Conservation (phyloP, 2,329 filamentous ascomycete species). For the Sporothrix mexicana region DNA sequence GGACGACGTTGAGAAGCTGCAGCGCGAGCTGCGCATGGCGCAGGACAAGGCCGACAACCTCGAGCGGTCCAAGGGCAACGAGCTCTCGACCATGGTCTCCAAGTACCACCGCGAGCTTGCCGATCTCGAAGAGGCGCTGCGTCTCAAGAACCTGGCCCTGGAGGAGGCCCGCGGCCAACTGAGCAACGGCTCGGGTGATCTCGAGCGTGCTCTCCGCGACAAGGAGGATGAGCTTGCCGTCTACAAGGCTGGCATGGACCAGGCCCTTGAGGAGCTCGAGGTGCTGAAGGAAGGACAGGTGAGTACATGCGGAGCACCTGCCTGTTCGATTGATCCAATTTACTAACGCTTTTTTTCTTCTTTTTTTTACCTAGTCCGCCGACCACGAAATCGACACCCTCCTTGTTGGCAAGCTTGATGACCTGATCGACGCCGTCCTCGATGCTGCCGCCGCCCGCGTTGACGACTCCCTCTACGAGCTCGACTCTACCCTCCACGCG, state of each 20-base stretch:
- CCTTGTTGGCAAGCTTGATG: slow-evolving; percentile 90
- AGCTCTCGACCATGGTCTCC: slow-evolving; percentile 90
- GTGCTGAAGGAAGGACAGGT: slow-evolving; percentile 75
- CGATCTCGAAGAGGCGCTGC: slow-evolving; percentile 89
- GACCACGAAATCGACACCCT: slow-evolving; percentile 92
- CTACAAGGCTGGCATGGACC: slow-evolving; percentile 97
- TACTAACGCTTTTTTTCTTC: not conserved
- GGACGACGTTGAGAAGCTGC: slow-evolving; percentile 93
- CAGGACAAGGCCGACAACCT: slow-evolving; percentile 89
- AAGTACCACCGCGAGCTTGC: slow-evolving; percentile 98
- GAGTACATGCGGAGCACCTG: not conserved
- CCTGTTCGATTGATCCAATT: not conserved
- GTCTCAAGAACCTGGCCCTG: slow-evolving; percentile 84
- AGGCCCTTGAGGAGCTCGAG: slow-evolving; percentile 89
- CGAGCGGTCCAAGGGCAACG: slow-evolving; percentile 90
- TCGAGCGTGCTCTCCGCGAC: slow-evolving; percentile 83
- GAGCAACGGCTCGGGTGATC: slow-evolving; percentile 80
- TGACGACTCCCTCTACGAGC: slow-evolving; percentile 94
- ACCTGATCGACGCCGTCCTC: slow-evolving; percentile 95
- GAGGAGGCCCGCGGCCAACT: slow-evolving; percentile 82
- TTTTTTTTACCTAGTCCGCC: slow-evolving; percentile 69
- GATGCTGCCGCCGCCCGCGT: slow-evolving; percentile 92
- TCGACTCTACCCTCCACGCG: slow-evolving; percentile 97
- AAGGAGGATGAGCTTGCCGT: slow-evolving; percentile 98
- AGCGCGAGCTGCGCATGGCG: slow-evolving; percentile 90